Evolutionary conservation across 768 basidiomycete species (phyloP).

Genomic region (Lactarius trivialis): DNA sequence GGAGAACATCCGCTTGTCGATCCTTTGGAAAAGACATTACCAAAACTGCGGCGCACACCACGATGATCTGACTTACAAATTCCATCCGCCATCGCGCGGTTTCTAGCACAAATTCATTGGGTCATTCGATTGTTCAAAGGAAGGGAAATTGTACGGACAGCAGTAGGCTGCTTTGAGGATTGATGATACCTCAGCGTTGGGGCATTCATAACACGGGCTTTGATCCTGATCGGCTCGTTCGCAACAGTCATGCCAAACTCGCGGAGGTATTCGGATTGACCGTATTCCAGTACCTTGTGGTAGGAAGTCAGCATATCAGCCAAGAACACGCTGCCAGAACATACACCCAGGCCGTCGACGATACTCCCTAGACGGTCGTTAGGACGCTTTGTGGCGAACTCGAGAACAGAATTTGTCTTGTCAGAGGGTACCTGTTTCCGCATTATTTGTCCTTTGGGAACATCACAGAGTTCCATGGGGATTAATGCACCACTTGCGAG

Average conservation of each 20-base stretch:
- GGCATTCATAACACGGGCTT: slow-evolving; percentile 56
- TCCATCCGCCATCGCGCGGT: slow-evolving; percentile 69
- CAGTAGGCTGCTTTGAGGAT: slow-evolving; percentile 47
- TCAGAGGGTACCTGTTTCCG: slow-evolving; percentile 64
- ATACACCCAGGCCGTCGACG: slow-evolving; percentile 44
- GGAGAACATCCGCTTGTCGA: slow-evolving; percentile 63
- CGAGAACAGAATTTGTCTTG: slow-evolving; percentile 54
- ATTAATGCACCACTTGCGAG: slow-evolving; percentile 54
- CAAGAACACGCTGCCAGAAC: not conserved
- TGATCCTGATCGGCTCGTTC: slow-evolving; percentile 46
- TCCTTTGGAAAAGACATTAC: slow-evolving; percentile 35
- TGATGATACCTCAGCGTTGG: slow-evolving; percentile 63
- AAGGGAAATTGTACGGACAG: slow-evolving; percentile 37
- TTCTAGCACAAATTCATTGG: slow-evolving; percentile 31
- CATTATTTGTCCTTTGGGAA: slow-evolving; percentile 63
- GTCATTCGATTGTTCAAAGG: not conserved
- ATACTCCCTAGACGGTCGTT: slow-evolving; percentile 51
- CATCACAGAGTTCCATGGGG: slow-evolving; percentile 60
- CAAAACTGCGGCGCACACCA: not conserved
- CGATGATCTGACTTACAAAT: slow-evolving; percentile 44
- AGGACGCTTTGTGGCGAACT: slow-evolving; percentile 63
- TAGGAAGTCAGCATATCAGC: not conserved
- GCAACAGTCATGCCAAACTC: slow-evolving; percentile 66
- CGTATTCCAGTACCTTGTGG: slow-evolving; percentile 42
- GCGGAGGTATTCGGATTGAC: slow-evolving; percentile 47